Conservation (phyloP, 108 stramenopile species). For the Fragilaria radians region DNA sequence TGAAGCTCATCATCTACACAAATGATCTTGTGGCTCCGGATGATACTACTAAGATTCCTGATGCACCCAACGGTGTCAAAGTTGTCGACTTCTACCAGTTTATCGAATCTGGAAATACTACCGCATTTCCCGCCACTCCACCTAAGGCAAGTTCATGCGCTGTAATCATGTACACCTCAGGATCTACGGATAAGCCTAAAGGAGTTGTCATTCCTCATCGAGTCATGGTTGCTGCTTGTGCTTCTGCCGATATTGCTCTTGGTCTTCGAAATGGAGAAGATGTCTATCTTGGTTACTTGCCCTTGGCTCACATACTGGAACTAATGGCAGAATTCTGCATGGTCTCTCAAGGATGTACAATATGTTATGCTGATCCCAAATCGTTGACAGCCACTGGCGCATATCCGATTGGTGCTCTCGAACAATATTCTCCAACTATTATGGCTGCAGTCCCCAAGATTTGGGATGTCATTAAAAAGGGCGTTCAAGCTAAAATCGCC, state of each 20-base stretch:
- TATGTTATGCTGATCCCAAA: conserved; percentile 86
- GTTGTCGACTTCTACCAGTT: conserved; percentile 76
- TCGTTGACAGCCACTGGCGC: conserved; percentile 72
- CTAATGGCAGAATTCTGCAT: conserved; percentile 74
- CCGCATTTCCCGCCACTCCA: conserved; percentile 56
- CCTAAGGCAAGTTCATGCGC: conserved; percentile 76
- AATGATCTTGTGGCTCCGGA: conserved; percentile 60
- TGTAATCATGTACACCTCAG: conserved; percentile 97
- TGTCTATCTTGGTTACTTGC: conserved; percentile 48
- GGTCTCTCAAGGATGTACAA: conserved; percentile 44
- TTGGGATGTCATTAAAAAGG: conserved; percentile 94
- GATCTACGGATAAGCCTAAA: conserved; percentile 92
- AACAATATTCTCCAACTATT: conserved; percentile 74
- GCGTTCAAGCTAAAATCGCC: conserved; percentile 74
- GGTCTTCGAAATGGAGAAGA: conserved; percentile 27
- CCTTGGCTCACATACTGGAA: conserved; percentile 86
- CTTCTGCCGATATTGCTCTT: conserved; percentile 28
- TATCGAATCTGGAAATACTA: conserved; percentile 57
- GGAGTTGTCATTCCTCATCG: conserved; percentile 91
- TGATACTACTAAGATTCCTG: conserved; percentile 38
- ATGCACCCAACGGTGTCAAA: conserved; percentile 34
- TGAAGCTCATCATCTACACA: conserved; percentile 82
- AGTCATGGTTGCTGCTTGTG: conserved; percentile 64
- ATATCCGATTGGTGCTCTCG: conserved; percentile 79
- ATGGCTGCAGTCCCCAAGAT: conserved; percentile 91